A percentile compares a stretch with the other conserved stretches of the same genome.
Conservation (phyloP, 1,284 basidiomycete genomes). For the Rhodotorula sp. region DNA sequence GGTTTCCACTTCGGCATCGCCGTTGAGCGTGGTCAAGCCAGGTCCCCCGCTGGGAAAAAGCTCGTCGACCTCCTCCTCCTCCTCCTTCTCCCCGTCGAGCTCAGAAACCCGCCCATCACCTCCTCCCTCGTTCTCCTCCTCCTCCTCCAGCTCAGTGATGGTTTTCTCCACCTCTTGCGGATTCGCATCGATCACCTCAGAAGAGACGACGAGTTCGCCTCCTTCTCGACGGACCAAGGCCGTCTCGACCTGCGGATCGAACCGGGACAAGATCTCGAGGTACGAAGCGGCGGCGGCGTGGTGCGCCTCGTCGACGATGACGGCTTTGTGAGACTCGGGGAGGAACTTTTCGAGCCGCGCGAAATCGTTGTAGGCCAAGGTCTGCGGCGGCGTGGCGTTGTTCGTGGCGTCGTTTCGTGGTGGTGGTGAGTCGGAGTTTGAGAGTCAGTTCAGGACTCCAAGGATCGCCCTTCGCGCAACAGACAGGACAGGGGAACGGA, state of each 20-base stretch:
- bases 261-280: slow-evolving; percentile 71
- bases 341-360: slow-evolving; percentile 75
- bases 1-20: no score
- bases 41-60: no score
- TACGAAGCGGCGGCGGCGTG: slow-evolving; percentile 90
- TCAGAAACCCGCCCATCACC: no score
- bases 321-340: slow-evolving; percentile 67
- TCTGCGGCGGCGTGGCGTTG: slow-evolving; percentile 6
- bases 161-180: background rate
- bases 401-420: no score
- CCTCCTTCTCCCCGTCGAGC: background rate
- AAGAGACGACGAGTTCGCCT: background rate
- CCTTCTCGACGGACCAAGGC: background rate
- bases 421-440: no score
- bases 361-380: slow-evolving; percentile 8
- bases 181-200: background rate
- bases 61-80: background rate
- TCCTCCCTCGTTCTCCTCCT: background rate
- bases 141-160: background rate
- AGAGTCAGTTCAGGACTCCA: no score
- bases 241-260: slow-evolving; percentile 55
- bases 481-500: background rate
- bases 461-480: background rate
- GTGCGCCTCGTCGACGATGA: slow-evolving; percentile 92
- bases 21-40: no score